Evolutionary conservation across 2,329 filamentous ascomycete species (phyloP).

Genomic region (Cladobotryum mycophilum): DNA sequence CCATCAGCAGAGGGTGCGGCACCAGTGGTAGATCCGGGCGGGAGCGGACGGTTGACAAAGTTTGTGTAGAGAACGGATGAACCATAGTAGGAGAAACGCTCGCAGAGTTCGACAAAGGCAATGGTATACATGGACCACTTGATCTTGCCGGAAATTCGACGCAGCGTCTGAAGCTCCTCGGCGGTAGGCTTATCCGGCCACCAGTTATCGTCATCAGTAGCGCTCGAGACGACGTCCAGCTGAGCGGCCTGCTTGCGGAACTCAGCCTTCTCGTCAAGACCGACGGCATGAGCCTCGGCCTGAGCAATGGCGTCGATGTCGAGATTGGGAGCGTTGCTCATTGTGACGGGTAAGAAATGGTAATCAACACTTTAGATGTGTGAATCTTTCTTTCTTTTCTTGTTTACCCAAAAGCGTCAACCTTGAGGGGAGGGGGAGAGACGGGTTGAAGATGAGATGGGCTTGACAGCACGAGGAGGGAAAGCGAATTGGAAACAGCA

Average conservation of each 20-base stretch:
- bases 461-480: constrained; percentile 10
- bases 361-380: background rate
- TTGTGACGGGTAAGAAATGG: constrained; percentile 14
- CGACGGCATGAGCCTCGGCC: constrained; percentile 22
- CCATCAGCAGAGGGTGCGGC: constrained; percentile 30
- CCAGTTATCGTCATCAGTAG: constrained; percentile 20
- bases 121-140: constrained; percentile 62
- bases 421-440: background rate
- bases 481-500: background rate
- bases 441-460: background rate
- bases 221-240: constrained; percentile 15
- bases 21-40: constrained; percentile 48
- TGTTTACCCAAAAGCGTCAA: background rate
- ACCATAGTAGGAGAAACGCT: constrained; percentile 74
- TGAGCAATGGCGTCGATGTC: constrained; percentile 32
- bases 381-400: background rate
- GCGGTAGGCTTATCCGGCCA: constrained; percentile 46
- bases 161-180: constrained; percentile 56
- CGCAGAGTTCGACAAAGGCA: constrained; percentile 67
- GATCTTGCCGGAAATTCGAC: constrained; percentile 57
- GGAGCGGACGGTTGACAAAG: constrained; percentile 53
- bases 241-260: constrained; percentile 16
- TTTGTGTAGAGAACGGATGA: constrained; percentile 63
- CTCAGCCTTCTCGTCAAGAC: constrained; percentile 19
- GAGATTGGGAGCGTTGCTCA: constrained; percentile 30